phyloP scores from a whole-genome alignment of 768 basidiomycete genomes.

The Phaffia australis region DNA sequence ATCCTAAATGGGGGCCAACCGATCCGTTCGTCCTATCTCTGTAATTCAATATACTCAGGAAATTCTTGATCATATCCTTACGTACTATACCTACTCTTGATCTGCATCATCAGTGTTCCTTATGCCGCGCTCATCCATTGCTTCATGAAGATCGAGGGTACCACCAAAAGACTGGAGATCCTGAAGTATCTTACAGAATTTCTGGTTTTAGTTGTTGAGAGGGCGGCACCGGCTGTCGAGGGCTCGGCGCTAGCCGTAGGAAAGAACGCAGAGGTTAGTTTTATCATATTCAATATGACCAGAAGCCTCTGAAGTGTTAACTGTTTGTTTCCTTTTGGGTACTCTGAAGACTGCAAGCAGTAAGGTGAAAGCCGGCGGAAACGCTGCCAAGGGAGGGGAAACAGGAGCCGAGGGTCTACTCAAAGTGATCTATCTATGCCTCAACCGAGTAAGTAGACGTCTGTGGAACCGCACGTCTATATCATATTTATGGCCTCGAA shows the following conservation, averaged over 20 bases:
- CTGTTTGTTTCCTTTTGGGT: no score
- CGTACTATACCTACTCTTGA: background rate
- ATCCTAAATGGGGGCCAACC: background rate
- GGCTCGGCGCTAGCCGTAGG: no score
- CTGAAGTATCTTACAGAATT: constrained; percentile 77
- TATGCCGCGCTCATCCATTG: constrained; percentile 84
- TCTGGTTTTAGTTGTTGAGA: constrained; percentile 75
- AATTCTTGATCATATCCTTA: background rate
- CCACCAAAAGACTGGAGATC: constrained; percentile 91
- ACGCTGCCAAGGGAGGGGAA: constrained; percentile 32
- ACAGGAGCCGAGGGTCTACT: constrained; percentile 65
- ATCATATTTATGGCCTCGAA: background rate
- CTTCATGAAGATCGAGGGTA: constrained; percentile 80
- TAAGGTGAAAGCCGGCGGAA: background rate
- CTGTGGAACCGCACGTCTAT: background rate
- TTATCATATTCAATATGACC: no score
- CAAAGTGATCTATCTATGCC: constrained; percentile 87
- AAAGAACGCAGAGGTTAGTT: no score
- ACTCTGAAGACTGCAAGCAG: background rate
- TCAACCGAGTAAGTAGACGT: constrained; percentile 65
- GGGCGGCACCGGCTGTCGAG: constrained; percentile 46
- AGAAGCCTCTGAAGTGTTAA: no score
- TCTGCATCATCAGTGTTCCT: constrained; percentile 57
- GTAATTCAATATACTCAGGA: background rate
- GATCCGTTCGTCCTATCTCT: constrained; percentile 5